phyloP scores from a whole-genome alignment of 257 asterid species.

The Eustoma russellianum region DNA sequence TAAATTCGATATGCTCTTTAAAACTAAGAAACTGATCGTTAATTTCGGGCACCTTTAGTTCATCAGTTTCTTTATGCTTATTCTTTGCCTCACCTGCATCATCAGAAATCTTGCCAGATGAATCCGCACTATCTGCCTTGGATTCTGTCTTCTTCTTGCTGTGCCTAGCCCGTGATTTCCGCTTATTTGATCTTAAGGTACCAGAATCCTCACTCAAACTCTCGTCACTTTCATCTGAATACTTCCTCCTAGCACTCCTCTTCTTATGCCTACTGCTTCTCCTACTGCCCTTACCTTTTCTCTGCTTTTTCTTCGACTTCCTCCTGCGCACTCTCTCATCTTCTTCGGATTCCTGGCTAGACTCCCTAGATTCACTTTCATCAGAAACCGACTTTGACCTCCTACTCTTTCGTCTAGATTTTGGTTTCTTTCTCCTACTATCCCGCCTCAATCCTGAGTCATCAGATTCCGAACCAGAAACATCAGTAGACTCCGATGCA shows the following conservation, averaged over 20 bases:
- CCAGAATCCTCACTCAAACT: constrained; percentile 39
- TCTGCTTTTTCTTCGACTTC: constrained; percentile 28
- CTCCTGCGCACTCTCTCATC: constrained; percentile 18
- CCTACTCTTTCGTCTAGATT: constrained; percentile 33
- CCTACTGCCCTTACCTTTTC: constrained; percentile 23
- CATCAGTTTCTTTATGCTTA: constrained; percentile 22
- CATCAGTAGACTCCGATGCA: constrained; percentile 18
- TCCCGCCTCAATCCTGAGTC: constrained; percentile 36
- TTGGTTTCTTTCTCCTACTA: constrained; percentile 18
- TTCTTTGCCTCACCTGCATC: constrained; percentile 24
- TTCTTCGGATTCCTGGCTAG: constrained; percentile 15
- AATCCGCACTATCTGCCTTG: constrained; percentile 27
- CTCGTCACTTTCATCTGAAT: constrained; percentile 34
- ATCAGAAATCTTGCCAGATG: constrained; percentile 19
- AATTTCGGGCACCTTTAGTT: constrained; percentile 28
- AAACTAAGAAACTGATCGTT: constrained; percentile 43
- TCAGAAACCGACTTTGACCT: constrained; percentile 34
- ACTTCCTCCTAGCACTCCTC: constrained; percentile 32
- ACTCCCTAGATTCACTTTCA: constrained; percentile 21
- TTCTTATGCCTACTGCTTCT: constrained; percentile 33
- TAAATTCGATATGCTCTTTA: constrained; percentile 57
- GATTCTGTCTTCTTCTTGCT: constrained; percentile 39
- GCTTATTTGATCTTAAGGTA: constrained; percentile 1
- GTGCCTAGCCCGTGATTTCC: constrained; percentile 31
- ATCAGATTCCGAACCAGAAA: constrained; percentile 47